Base-by-base conservation (phyloP, 495 filamentous ascomycete species). In the Chaetomium cochliodes region DNA sequence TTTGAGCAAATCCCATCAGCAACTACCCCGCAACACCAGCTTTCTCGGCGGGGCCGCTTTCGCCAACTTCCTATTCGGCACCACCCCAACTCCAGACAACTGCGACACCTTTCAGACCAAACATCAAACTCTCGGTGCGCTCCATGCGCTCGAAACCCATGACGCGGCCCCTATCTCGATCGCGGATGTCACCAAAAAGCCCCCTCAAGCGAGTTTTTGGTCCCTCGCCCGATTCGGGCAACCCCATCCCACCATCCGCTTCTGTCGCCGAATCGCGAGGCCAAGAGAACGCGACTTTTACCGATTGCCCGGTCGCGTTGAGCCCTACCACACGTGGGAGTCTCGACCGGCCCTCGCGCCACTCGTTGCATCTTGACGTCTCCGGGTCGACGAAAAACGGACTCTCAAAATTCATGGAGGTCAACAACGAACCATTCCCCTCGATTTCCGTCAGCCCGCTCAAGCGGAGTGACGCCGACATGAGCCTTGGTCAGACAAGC, bases 401-500 rank as follows among this genome's bases (percentile, higher is more conserved):
- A 63, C 53, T 84, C 60, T 72, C 80, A n/a, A 79, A 78, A 67
- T 73, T 83, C 47, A 64, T 77, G 26, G 81, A 82, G 39, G 66
- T 65, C 5, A 73, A 67, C 20, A 73, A 47, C 58, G 77, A 78
- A 12, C 42, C 75, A 1, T 59, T 78, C 15, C 77, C 82, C 39
- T 78, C 87, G 18, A 75, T 82, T 22, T 86, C 89, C 53, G 87
- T 89, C 33, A 97, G 93, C 72, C 94, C 94, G 0, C 77, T 98
- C 51, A 98, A 98, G 78, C 86, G 96, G 55, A 96, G 87, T 69
- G 94, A 98, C 75, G 88, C 90, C 7, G 88, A 89, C 16, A 94
- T 96, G 90, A 90, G 90, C 70, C 74, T 96, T 16, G 93, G 96
- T 66, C 87, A 89, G 56, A 78, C 86, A 18, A 85, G 81, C 63